Base-by-base conservation (phyloP, 2,329 filamentous ascomycete species). In the Diaporthe humulicola region DNA sequence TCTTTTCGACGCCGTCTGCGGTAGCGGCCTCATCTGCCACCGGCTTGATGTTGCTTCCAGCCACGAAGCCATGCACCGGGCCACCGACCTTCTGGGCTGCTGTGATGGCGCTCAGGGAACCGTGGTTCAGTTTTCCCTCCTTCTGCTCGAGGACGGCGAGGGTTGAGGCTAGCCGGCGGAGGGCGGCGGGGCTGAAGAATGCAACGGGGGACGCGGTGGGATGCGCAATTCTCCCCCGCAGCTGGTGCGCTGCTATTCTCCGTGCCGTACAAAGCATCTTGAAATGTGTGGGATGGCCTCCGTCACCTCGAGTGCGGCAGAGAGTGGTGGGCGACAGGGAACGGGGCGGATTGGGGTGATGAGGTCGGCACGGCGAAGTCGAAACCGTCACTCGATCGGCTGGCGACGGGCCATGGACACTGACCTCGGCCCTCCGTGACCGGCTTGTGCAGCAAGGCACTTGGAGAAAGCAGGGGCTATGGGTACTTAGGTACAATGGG, bases 121-220 rank as follows among this genome's bases (percentile, higher is more conserved):
- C 93, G 76, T 90, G 86, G 82, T 95, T 95, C 78, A 99, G 90
- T 86, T 95, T 93, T 76, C 97, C 97, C 80, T 98, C 94, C 80
- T 93, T 92, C 86, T 98, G 97, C 86, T 99, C 97, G 76, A 99
- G 91, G 71, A 99, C 88, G 60, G 96, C 96, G 73, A 99, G 90
- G 48, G 96, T 97, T 69, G 96, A 98, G 75, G 97, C 89, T 76
- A 98, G 87, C 80, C 94, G 90, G 79, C 89, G 88, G 77, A 93
- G 85, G 76, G 90, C 88, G 74, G 91, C 91, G 83, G 86, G 81
- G 83, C 85, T 81, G 76, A 80, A 81, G 75, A 82, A 78, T 67
- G 77, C 81, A 66, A 83, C 78, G 77, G 81, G 81, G 30, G 79
- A 79, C 6, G 70, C 38, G 66, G 80, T 76, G 69, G 78, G 75